Evolutionary conservation across 176 grass and related monocot species (phyloP).

Genomic region (Aegilops bicornis): DNA sequence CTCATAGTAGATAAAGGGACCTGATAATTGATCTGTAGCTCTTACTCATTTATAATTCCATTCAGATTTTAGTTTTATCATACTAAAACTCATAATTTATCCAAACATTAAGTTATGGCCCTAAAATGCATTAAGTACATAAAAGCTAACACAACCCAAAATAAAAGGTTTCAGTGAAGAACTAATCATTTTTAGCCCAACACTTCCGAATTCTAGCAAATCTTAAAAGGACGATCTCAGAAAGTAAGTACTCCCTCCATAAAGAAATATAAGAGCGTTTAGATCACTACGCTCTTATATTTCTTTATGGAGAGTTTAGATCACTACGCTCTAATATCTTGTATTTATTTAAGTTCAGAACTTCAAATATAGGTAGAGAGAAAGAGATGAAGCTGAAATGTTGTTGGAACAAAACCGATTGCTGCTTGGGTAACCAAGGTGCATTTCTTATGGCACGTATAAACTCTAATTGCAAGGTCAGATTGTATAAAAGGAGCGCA

Average conservation of each 20-base stretch:
- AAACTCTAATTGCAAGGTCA: conserved; percentile 1
- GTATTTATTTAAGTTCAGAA: not conserved
- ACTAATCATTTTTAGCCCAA: not conserved
- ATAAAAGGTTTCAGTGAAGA: too few relatives aligned
- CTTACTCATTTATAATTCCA: too few relatives aligned
- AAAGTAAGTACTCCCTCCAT: conserved; percentile 50
- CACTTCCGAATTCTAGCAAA: not conserved
- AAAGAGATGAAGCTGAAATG: not conserved
- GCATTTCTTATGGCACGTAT: not conserved
- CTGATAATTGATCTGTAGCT: too few relatives aligned
- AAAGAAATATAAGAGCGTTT: too few relatives aligned
- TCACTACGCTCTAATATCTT: not conserved
- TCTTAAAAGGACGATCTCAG: conserved; percentile 83
- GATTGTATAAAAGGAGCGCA: not conserved
- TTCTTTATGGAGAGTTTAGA: too few relatives aligned
- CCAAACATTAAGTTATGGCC: too few relatives aligned
- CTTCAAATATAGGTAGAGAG: not conserved
- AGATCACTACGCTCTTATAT: too few relatives aligned
- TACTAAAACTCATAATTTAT: too few relatives aligned
- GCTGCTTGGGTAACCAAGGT: not conserved
- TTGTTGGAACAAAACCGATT: not conserved
- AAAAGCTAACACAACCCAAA: too few relatives aligned
- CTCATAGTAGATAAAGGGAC: too few relatives aligned
- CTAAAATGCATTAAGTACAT: too few relatives aligned
- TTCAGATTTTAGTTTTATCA: too few relatives aligned